Percentiles rank a stretch among this genome's conserved stretches.
phyloP scores from a whole-genome alignment of 768 basidiomycete species.

The Tricholoma terreum region DNA sequence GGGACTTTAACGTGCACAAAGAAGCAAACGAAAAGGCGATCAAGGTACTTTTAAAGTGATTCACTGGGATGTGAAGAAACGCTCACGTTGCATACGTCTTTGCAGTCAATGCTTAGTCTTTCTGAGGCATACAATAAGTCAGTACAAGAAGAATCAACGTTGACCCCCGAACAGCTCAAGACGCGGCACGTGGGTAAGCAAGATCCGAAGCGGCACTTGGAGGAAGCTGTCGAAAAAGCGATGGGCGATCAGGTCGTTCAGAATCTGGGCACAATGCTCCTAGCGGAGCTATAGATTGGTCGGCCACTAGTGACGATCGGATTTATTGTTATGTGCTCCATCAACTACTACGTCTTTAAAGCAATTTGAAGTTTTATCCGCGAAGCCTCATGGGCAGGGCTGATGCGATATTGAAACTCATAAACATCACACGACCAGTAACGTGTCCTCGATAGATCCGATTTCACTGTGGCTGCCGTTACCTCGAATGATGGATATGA shows the following conservation, averaged over 20 bases:
- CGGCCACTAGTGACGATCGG: constrained; percentile 7
- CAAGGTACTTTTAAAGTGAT: constrained; percentile 59
- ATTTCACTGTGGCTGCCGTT: not conserved
- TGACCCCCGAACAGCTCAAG: constrained; percentile 90
- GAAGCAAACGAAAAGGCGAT: constrained; percentile 89
- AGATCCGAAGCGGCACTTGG: constrained; percentile 96
- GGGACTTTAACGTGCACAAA: constrained; percentile 88
- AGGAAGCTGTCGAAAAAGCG: constrained; percentile 95
- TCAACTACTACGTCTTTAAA: constrained; percentile 9
- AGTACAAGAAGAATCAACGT: constrained; percentile 96
- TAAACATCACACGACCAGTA: constrained; percentile 32
- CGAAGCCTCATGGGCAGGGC: not conserved
- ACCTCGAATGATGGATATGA: not conserved
- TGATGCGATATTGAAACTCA: not conserved
- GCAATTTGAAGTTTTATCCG: constrained; percentile 4
- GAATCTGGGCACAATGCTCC: constrained; percentile 90
- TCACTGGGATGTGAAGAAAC: not conserved
- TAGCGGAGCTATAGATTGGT: constrained; percentile 74
- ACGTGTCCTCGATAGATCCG: constrained; percentile 22
- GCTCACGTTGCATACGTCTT: constrained; percentile 11
- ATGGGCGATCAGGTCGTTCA: constrained; percentile 98
- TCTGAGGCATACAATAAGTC: constrained; percentile 97
- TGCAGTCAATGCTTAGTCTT: constrained; percentile 86
- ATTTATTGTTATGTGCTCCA: constrained; percentile 8
- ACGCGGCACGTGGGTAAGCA: constrained; percentile 97